Evolutionary conservation across 1,139 yeast genomes (phyloP).

Genomic region (Candida sp.): DNA sequence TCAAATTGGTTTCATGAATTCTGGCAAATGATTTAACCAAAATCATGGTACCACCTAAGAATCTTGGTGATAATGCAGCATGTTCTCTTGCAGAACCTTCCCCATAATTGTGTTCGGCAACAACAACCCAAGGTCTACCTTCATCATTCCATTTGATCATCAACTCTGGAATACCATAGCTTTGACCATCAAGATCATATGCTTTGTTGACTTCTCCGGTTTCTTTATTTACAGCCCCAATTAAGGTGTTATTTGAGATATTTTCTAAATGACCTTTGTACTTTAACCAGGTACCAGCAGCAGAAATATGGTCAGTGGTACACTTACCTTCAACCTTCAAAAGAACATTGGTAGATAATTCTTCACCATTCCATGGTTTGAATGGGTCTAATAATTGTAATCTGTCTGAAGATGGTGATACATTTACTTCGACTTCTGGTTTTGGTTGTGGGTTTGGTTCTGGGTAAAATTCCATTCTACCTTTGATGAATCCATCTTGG

Average conservation of each 20-base stretch:
- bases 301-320: slow-evolving; percentile 97
- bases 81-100: slow-evolving; percentile 99
- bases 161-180: slow-evolving; percentile 85
- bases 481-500: slow-evolving; percentile 70
- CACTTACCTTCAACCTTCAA: slow-evolving; percentile 96
- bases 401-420: slow-evolving; percentile 69
- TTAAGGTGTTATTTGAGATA: slow-evolving; percentile 90
- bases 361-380: slow-evolving; percentile 80
- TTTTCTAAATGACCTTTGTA: slow-evolving; percentile 97
- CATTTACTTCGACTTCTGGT: slow-evolving; percentile 65
- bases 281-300: slow-evolving; percentile 99
- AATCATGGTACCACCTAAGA: slow-evolving; percentile 85
- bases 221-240: slow-evolving; percentile 96
- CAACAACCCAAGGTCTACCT: slow-evolving; percentile 84
- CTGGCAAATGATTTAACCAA: slow-evolving; percentile 96
- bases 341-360: slow-evolving; percentile 69
- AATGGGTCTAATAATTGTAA: slow-evolving; percentile 89
- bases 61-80: slow-evolving; percentile 95
- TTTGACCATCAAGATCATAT: slow-evolving; percentile 79
- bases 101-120: slow-evolving; percentile 97
- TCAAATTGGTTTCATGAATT: slow-evolving; percentile 78
- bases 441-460: slow-evolving; percentile 72
- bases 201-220: slow-evolving; percentile 94
- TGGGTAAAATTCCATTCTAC: slow-evolving; percentile 84
- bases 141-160: slow-evolving; percentile 95